These are phyloP conservation scores for Cladobotryum protrusum DNA, from an alignment of 2,329 filamentous ascomycete genomes.

Conservation along the genomic window DNA sequence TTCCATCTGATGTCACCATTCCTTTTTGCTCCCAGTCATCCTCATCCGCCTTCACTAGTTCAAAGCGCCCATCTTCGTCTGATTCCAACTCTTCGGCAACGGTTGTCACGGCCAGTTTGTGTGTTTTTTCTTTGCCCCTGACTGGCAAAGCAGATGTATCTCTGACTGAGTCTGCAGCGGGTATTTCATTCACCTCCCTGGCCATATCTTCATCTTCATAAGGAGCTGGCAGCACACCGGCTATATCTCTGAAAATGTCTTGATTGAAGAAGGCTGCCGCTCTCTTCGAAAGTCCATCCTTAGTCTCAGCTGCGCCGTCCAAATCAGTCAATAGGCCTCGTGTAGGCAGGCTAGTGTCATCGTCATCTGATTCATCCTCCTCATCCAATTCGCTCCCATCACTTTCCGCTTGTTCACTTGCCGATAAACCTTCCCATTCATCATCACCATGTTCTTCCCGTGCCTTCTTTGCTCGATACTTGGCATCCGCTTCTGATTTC, in stretches of 20 bases:
- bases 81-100: not conserved
- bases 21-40: slow-evolving; percentile 62
- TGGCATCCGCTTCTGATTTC: slow-evolving; percentile 74
- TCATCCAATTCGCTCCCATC: slow-evolving; percentile 50
- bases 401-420: slow-evolving; percentile 51
- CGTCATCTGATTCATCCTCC: slow-evolving; percentile 32
- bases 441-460: slow-evolving; percentile 75
- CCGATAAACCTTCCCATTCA: slow-evolving; percentile 87
- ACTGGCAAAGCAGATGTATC: not conserved
- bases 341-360: slow-evolving; percentile 21
- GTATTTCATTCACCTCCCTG: slow-evolving; percentile 21
- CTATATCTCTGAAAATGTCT: slow-evolving; percentile 84
- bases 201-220: slow-evolving; percentile 28
- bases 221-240: slow-evolving; percentile 53
- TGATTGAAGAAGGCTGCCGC: slow-evolving; percentile 89
- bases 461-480: slow-evolving; percentile 84
- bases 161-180: not conserved
- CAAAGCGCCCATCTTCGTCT: slow-evolving; percentile 35
- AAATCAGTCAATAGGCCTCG: slow-evolving; percentile 32
- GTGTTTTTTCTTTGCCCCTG: not conserved
- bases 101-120: not conserved
- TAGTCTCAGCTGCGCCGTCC: slow-evolving; percentile 37
- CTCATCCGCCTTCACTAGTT: slow-evolving; percentile 54
- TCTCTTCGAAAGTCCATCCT: slow-evolving; percentile 63
- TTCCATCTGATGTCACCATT: slow-evolving; percentile 56